Evolutionary conservation across 2,329 filamentous ascomycete species (phyloP).

Genomic region (Aureobasidium lini): DNA sequence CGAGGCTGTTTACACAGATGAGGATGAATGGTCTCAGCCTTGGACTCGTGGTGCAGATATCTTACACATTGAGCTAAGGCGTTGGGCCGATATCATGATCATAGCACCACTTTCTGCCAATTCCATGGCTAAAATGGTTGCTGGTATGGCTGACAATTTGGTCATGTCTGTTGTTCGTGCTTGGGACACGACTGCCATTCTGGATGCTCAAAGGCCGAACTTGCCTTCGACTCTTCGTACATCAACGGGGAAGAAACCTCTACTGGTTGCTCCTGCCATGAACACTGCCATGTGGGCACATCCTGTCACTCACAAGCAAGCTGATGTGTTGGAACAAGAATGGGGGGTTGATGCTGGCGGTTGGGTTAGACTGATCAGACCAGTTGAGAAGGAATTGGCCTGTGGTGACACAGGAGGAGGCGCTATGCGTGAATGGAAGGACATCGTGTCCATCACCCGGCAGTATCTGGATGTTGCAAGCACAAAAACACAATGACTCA

Average conservation of each 20-base stretch:
- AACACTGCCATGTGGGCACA: slow-evolving; percentile 88
- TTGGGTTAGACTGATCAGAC: slow-evolving; percentile 63
- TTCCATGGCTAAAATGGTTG: slow-evolving; percentile 72
- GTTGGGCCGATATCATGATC: slow-evolving; percentile 73
- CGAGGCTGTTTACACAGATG: slow-evolving; percentile 72
- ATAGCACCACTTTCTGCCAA: slow-evolving; percentile 81
- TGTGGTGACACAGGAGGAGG: slow-evolving; percentile 79
- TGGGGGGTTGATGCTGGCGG: slow-evolving; percentile 53
- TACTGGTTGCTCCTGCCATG: slow-evolving; percentile 76
- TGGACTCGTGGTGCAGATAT: slow-evolving; percentile 77
- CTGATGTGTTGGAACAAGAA: slow-evolving; percentile 61
- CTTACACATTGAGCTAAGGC: slow-evolving; percentile 79
- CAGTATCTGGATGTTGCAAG: slow-evolving; percentile 23
- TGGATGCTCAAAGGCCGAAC: slow-evolving; percentile 38
- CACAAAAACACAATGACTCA: neutral
- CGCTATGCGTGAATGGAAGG: slow-evolving; percentile 74
- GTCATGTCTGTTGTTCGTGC: slow-evolving; percentile 68
- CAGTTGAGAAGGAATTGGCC: slow-evolving; percentile 69
- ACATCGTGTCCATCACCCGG: slow-evolving; percentile 62
- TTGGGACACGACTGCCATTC: slow-evolving; percentile 69
- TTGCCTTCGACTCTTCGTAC: slow-evolving; percentile 16
- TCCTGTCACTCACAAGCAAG: slow-evolving; percentile 67
- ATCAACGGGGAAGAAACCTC: slow-evolving; percentile 49
- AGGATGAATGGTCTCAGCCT: slow-evolving; percentile 74
- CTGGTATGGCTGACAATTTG: slow-evolving; percentile 71